Evolutionary conservation across 2,329 filamentous ascomycete species (phyloP).

Genomic region (Trichoderma sp.): DNA sequence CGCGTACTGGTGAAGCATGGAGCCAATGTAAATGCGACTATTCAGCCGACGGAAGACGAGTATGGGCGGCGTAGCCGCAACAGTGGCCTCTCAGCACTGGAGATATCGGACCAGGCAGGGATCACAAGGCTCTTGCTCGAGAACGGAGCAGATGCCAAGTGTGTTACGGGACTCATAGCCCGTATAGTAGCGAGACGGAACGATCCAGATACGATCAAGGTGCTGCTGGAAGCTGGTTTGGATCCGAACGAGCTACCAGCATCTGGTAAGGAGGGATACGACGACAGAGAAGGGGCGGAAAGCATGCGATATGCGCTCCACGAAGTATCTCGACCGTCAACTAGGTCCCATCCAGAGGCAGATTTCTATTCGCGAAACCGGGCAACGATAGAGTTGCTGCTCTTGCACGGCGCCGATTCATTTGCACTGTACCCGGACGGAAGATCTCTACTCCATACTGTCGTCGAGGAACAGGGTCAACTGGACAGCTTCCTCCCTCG

Average conservation of each 20-base stretch:
- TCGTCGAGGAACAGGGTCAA: neutral
- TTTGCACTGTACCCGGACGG: neutral
- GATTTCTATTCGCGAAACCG: neutral
- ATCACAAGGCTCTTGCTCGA: neutral
- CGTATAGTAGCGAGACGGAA: neutral
- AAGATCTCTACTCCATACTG: neutral
- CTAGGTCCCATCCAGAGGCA: neutral
- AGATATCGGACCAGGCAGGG: neutral
- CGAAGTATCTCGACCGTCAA: neutral
- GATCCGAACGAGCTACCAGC: neutral
- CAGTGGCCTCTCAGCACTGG: neutral
- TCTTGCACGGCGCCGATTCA: neutral
- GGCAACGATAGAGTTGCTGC: neutral
- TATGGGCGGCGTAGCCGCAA: neutral
- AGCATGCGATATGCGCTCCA: neutral
- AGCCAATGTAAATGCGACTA: neutral
- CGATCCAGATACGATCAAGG: neutral
- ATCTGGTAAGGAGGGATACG: rapidly evolving
- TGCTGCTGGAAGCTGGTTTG: neutral
- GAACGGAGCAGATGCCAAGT: neutral
- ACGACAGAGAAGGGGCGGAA: neutral
- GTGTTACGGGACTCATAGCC: neutral
- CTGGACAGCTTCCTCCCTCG: neutral
- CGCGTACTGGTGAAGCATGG: neutral
- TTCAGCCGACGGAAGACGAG: neutral